phyloP scores from a whole-genome alignment of 73 alveolate genomes.

The Tetrahymena malaccensis region DNA sequence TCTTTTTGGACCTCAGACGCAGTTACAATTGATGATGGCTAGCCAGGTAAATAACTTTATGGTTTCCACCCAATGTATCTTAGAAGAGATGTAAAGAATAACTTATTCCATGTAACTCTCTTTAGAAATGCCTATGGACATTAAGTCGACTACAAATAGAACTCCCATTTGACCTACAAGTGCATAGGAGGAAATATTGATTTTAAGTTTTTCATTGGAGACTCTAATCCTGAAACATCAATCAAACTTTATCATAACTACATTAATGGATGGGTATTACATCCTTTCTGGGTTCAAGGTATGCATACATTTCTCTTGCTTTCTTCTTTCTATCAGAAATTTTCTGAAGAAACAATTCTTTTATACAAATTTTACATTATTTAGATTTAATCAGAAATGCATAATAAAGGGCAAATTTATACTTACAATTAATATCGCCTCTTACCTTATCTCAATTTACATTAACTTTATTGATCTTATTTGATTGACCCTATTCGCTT shows the following conservation, averaged over 20 bases:
- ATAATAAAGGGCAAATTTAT: background rate
- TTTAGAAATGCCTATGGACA: constrained; percentile 1
- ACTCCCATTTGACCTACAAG: constrained; percentile 18
- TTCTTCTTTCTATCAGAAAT: background rate
- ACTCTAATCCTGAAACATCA: background rate
- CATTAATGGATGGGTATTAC: constrained; percentile 57
- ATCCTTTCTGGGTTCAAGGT: constrained; percentile 82
- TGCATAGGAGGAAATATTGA: constrained; percentile 33
- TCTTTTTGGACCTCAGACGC: constrained; percentile 29
- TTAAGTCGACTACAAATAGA: constrained; percentile 6
- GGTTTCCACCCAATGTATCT: constrained; percentile 32
- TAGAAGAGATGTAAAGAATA: background rate
- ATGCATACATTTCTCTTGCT: constrained; percentile 11
- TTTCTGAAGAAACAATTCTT: background rate
- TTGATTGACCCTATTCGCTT: background rate
- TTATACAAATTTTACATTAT: no score
- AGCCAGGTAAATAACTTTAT: background rate
- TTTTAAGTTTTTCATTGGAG: constrained; percentile 27
- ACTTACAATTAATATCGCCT: background rate
- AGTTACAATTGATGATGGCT: constrained; percentile 6
- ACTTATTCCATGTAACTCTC: background rate
- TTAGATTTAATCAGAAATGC: background rate
- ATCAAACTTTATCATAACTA: constrained; percentile 27
- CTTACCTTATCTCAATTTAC: background rate
- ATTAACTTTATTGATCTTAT: background rate